Evolutionary conservation across 495 filamentous ascomycete species (phyloP).

Genomic region (Cercophora samala): DNA sequence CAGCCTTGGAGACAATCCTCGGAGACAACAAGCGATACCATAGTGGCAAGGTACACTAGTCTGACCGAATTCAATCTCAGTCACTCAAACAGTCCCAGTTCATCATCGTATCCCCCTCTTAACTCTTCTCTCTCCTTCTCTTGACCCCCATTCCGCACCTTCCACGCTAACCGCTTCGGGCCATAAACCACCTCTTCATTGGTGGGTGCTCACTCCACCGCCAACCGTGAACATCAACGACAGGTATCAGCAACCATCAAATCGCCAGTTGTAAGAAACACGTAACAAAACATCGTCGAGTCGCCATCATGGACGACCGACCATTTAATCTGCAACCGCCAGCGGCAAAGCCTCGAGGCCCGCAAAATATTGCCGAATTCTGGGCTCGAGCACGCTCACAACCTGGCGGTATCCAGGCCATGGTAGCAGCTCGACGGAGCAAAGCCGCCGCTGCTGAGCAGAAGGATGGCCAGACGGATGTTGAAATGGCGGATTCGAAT

Average conservation of each 20-base stretch:
- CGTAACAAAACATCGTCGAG: not conserved
- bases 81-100: too few relatives aligned
- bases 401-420: constrained; percentile 66
- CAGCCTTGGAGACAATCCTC: not conserved
- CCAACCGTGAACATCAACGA: not conserved
- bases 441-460: constrained; percentile 25
- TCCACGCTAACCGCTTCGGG: not conserved
- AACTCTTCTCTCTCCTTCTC: not conserved
- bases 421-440: constrained; percentile 50
- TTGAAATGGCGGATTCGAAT: constrained; percentile 23
- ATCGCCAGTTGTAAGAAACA: not conserved
- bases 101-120: not conserved
- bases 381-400: constrained; percentile 72
- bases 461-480: constrained; percentile 17
- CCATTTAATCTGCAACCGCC: constrained; percentile 65
- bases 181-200: not conserved
- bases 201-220: not conserved
- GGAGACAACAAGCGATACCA: not conserved
- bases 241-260: not conserved
- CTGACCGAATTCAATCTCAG: not conserved
- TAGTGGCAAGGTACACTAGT: not conserved
- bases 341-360: constrained; percentile 50
- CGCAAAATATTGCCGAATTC: constrained; percentile 63
- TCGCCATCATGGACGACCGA: constrained; percentile 38
- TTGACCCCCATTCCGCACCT: not conserved